phyloP scores from a whole-genome alignment of 2,329 filamentous ascomycete species.

The Proliferodiscus dingleyae region DNA sequence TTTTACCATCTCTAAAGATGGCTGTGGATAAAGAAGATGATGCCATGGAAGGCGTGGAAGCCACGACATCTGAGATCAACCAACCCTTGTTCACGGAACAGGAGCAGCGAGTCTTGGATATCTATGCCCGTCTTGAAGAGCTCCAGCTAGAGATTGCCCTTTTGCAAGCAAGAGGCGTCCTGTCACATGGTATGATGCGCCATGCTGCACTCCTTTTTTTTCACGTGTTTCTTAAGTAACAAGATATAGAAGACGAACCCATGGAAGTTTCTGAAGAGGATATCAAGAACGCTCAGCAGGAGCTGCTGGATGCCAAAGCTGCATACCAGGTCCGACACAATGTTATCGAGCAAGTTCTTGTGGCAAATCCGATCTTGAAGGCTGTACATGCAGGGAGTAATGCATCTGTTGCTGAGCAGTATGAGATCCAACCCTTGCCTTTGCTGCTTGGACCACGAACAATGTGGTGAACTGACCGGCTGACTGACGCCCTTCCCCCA shows the following conservation, averaged over 20 bases:
- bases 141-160: conserved; percentile 69
- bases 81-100: conserved; percentile 56
- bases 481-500: too few species aligned
- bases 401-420: conserved; percentile 65
- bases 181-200: conserved; percentile 23
- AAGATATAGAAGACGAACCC: conserved; percentile 17
- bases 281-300: conserved; percentile 54
- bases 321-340: conserved; percentile 65
- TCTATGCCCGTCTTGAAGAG: conserved; percentile 68
- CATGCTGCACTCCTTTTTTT: conserved; percentile 3
- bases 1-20: conserved; percentile 9
- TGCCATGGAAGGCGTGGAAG: conserved; percentile 27
- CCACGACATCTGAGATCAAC: conserved; percentile 4
- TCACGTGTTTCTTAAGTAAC: conserved; percentile 20
- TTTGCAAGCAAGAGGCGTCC: conserved; percentile 41
- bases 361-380: conserved; percentile 70
- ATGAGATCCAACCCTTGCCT: too few species aligned
- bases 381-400: conserved; percentile 66
- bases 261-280: conserved; percentile 43
- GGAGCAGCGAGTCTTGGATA: conserved; percentile 61
- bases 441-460: too few species aligned
- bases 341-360: conserved; percentile 63
- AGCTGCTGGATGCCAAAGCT: conserved; percentile 63
- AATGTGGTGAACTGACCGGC: too few species aligned
- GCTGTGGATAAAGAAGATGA: conserved; percentile 5